Percentiles rank a stretch among this genome's conserved stretches.
Evolutionary conservation across 495 filamentous ascomycete genomes (phyloP).

Genomic region (Cenococcum geophilum): DNA sequence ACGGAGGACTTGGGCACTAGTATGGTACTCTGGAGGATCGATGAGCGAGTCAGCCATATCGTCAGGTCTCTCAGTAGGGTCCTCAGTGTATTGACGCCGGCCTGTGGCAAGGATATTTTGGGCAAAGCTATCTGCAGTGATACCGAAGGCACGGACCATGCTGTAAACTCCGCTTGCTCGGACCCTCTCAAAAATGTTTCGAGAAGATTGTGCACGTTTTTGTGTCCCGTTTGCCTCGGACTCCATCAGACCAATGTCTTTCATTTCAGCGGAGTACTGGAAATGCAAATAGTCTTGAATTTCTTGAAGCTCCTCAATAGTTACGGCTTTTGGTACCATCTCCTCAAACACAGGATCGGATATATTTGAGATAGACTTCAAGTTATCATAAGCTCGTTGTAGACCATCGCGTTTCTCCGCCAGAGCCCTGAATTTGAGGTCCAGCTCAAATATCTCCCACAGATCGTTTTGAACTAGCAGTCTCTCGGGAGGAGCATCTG

Average conservation of each 20-base stretch:
- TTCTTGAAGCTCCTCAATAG: constrained; percentile 92
- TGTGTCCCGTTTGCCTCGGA: constrained; percentile 54
- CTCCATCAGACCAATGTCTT: constrained; percentile 55
- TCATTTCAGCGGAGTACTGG: constrained; percentile 76
- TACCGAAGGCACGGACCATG: constrained; percentile 83
- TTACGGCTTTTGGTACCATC: constrained; percentile 64
- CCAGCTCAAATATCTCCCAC: constrained; percentile 89
- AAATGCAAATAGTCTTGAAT: constrained; percentile 96
- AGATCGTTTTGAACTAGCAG: constrained; percentile 86
- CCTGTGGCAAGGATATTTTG: constrained; percentile 74
- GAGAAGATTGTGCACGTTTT: constrained; percentile 71
- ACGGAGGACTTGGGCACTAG: constrained; percentile 64
- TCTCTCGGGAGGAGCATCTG: constrained; percentile 66
- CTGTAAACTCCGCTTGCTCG: constrained; percentile 71
- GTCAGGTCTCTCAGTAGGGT: constrained; percentile 66
- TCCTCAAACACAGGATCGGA: constrained; percentile 67
- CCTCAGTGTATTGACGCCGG: constrained; percentile 74
- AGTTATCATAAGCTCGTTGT: constrained; percentile 65
- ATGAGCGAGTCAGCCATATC: constrained; percentile 61
- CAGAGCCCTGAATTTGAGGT: constrained; percentile 87
- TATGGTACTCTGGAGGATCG: constrained; percentile 66
- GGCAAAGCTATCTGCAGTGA: constrained; percentile 80
- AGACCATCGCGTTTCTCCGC: constrained; percentile 82
- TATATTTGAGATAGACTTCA: constrained; percentile 52
- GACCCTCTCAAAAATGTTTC: constrained; percentile 72